Evolutionary conservation across 768 basidiomycete genomes (phyloP).

Genomic region (Suillus tomentosus): DNA sequence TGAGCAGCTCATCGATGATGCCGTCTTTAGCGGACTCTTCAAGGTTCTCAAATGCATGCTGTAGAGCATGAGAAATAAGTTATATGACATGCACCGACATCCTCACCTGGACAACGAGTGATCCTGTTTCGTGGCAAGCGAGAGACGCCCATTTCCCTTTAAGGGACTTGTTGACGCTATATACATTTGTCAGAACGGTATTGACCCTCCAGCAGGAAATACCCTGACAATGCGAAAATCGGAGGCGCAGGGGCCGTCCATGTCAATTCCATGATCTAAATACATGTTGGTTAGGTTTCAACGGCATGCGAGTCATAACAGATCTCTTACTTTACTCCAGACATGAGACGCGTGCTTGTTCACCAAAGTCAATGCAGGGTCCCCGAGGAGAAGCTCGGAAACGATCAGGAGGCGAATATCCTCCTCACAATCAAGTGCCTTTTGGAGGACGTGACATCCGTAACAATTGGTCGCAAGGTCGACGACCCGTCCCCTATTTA

Average conservation of each 20-base stretch:
- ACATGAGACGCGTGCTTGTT: slow-evolving; percentile 93
- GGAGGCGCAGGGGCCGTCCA: slow-evolving; percentile 89
- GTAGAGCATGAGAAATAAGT: slow-evolving; percentile 18
- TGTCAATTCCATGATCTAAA: slow-evolving; percentile 84
- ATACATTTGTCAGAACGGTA: slow-evolving; percentile 6
- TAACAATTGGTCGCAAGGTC: slow-evolving; percentile 89
- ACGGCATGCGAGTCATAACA: slow-evolving; percentile 2
- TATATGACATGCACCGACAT: not conserved
- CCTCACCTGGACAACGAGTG: slow-evolving; percentile 80
- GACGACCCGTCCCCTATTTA: slow-evolving; percentile 71
- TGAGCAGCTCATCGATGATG: slow-evolving; percentile 81
- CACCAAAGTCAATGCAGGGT: slow-evolving; percentile 83
- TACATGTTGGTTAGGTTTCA: slow-evolving; percentile 14
- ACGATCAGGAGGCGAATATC: slow-evolving; percentile 83
- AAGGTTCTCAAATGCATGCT: slow-evolving; percentile 87
- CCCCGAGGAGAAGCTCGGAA: slow-evolving; percentile 79
- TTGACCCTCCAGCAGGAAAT: slow-evolving; percentile 2
- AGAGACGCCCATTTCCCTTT: slow-evolving; percentile 89
- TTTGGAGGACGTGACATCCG: slow-evolving; percentile 87
- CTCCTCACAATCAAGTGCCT: slow-evolving; percentile 89
- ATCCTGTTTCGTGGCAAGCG: slow-evolving; percentile 90
- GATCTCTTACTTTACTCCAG: slow-evolving; percentile 74
- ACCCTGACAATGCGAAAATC: slow-evolving; percentile 79
- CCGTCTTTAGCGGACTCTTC: slow-evolving; percentile 84
- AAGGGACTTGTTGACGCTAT: slow-evolving; percentile 82